Evolutionary conservation across 345 rosid species (phyloP), one percentile per base, ranked within the genome.

Genomic region (Euphorbia lathyris): DNA sequence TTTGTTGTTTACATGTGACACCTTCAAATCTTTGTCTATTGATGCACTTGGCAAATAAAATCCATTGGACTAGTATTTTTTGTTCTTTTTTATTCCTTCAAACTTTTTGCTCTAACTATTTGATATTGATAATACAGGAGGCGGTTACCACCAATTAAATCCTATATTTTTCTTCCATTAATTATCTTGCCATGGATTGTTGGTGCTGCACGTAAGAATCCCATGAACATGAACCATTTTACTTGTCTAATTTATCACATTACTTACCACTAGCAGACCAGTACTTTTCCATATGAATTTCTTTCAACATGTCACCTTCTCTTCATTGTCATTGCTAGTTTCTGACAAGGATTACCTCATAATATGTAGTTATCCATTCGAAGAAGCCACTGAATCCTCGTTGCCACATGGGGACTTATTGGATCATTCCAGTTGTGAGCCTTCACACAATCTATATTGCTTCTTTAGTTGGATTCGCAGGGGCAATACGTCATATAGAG

Each of bases 181-280:
- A 73, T 86, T 78, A 79, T 87, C 72, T 72, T 86, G 66, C 96
- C 96, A 66, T 93, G 97, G 98, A 66, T 89, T 79, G 76, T 83
- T 69, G 83, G 79, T 40, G 88, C 98, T 68, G 83, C 86, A 72
- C 36, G 98, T 93, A 86, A 81, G 84, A 73, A 20, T 76, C 66
- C 67, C 26, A 42, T 30, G 27, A 34, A 77, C 45, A 57, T 30
- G 43, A 19, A 17, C 69, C 30, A 51, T 19, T 58, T 62, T 72
- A 52, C 20, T 69, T 72, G 48, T 67, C 38, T 27, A 40, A 59
- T 66, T 58, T 32, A 11, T 57, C 47, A 40, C 34, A 45, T 30
- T 48, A 42, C 26, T 20, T 45, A 70, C 32, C 53, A 48, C 42
- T 23, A 26, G 63, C 25, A 10, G 34, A 27, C 26, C 55, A 30